Base-by-base conservation (phyloP, 352 stramenopile species). In the Pythium scleroteichum region DNA sequence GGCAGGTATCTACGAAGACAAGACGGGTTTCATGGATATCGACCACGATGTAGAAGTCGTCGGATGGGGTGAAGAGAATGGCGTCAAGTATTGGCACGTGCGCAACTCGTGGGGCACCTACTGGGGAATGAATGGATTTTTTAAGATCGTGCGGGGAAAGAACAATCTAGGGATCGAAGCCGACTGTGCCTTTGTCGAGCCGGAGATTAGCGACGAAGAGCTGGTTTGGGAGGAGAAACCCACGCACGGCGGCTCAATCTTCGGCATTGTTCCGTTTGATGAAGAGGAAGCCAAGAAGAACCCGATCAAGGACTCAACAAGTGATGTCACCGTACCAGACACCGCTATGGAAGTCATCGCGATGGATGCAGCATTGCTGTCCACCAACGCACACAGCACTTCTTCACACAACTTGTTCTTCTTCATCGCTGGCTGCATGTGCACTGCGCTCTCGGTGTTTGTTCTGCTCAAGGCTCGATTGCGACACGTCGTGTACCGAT, bases 111-210 rank as follows among this genome's bases (percentile, higher is more conserved):
- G 97, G 94, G 96, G 96, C 38, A 92, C 76, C 13, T 92, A 91
- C 65, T 98, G 95, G 95, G 96, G 96, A 27, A 96, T 98, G 85
- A 96, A 98, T 57, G 97, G 96, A 33, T 99, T 96, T 67, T 98
- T 98, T 75, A 91, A 97, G 65, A 92, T 99, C 62, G 76, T 95
- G 27, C 82, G 88, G 14, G 94, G 94, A 26, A 88, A 81, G 22
- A 97, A 98, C 88, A 96, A 97, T 62, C 70, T 98, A 8, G 87
- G 82, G 4, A 96, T 98, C 27, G 93, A 98, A 50, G 79, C 73
- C 40, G 77, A 97, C 67, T 98, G 92, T 67, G 78, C 77, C 24
- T 97, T 85, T 67, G 79, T 95, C 59, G 78, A 96, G 38, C 92
- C 92, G 2, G 83, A 92, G 45, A 89, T 92, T 22, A 84, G 61